Evolutionary conservation across 495 filamentous ascomycete genomes (phyloP).

Genomic region (Penicillium verhagenii): DNA sequence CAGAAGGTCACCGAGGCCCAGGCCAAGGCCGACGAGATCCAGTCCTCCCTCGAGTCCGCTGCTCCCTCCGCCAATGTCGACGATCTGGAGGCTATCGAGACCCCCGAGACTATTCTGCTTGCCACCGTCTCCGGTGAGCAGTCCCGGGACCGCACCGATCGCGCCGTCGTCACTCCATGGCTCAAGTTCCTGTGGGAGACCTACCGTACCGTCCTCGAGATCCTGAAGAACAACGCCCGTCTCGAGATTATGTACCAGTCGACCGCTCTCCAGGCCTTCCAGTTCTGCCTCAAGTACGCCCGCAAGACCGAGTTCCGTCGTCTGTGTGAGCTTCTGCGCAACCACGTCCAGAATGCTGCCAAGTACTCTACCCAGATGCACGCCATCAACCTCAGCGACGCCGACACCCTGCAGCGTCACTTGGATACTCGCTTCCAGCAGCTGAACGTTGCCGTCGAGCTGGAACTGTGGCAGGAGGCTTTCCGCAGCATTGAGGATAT

Average conservation of each 20-base stretch:
- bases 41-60: slow-evolving; percentile 75
- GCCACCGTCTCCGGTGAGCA: slow-evolving; percentile 98
- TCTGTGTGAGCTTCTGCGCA: slow-evolving; percentile 94
- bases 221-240: slow-evolving; percentile 97
- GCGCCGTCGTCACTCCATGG: slow-evolving; percentile 98
- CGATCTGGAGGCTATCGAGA: slow-evolving; percentile 95
- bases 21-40: slow-evolving; percentile 91
- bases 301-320: slow-evolving; percentile 99
- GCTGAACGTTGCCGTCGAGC: slow-evolving; percentile 94
- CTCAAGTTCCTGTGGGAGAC: slow-evolving; percentile 99
- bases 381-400: slow-evolving; percentile 96
- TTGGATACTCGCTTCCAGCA: slow-evolving; percentile 98
- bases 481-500: slow-evolving; percentile 99
- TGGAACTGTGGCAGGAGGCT: slow-evolving; percentile 98
- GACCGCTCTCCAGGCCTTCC: slow-evolving; percentile 95
- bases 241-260: slow-evolving; percentile 97
- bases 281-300: slow-evolving; percentile 96
- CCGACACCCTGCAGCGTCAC: slow-evolving; percentile 95
- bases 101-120: slow-evolving; percentile 94
- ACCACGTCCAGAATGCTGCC: slow-evolving; percentile 98
- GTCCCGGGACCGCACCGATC: slow-evolving; percentile 92
- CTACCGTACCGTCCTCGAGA: slow-evolving; percentile 98
- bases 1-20: slow-evolving; percentile 95
- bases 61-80: slow-evolving; percentile 76
- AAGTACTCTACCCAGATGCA: slow-evolving; percentile 99